Conservation (phyloP, 2,329 filamentous ascomycete species). For the Aureobasidium sp. region DNA sequence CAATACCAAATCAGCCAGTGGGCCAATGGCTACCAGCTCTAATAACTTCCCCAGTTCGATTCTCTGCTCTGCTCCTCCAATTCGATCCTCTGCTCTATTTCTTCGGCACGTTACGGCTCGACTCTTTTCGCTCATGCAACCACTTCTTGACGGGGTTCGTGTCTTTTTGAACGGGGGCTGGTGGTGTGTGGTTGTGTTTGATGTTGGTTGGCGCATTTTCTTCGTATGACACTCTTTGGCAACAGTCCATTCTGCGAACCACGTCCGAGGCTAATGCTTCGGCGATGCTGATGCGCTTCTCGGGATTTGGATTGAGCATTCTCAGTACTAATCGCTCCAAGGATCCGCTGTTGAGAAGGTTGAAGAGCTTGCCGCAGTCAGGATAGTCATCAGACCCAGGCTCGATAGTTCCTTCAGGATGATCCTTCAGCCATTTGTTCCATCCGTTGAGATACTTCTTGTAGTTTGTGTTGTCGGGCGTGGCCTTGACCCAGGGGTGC, state of each 20-base stretch:
- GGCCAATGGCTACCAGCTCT: background rate
- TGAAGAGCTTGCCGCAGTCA: slow-evolving; percentile 58
- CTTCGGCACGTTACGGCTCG: background rate
- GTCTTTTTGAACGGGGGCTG: background rate
- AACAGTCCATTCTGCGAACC: slow-evolving; percentile 71
- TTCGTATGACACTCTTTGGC: slow-evolving; percentile 29
- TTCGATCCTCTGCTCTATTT: background rate
- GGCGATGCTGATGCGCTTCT: slow-evolving; percentile 60
- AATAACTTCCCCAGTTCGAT: background rate
- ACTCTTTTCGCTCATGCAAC: slow-evolving; percentile 8
- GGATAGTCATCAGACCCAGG: slow-evolving; percentile 48
- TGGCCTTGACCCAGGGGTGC: slow-evolving; percentile 67
- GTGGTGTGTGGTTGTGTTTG: slow-evolving; percentile 10
- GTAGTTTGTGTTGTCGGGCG: slow-evolving; percentile 50
- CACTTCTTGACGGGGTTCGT: slow-evolving; percentile 11
- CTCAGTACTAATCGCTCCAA: slow-evolving; percentile 65
- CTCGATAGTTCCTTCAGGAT: slow-evolving; percentile 42
- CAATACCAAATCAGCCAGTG: background rate
- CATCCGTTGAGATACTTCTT: slow-evolving; percentile 59
- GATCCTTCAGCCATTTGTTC: slow-evolving; percentile 58
- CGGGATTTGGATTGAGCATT: slow-evolving; percentile 77
- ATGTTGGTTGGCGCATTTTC: background rate
- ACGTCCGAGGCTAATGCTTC: slow-evolving; percentile 65
- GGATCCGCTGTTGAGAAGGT: slow-evolving; percentile 56
- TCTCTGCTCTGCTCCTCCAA: background rate